A percentile compares a stretch with the other conserved stretches of the same genome.
Conservation (phyloP, 495 filamentous ascomycete species). For the Aspergillus taichungensis region DNA sequence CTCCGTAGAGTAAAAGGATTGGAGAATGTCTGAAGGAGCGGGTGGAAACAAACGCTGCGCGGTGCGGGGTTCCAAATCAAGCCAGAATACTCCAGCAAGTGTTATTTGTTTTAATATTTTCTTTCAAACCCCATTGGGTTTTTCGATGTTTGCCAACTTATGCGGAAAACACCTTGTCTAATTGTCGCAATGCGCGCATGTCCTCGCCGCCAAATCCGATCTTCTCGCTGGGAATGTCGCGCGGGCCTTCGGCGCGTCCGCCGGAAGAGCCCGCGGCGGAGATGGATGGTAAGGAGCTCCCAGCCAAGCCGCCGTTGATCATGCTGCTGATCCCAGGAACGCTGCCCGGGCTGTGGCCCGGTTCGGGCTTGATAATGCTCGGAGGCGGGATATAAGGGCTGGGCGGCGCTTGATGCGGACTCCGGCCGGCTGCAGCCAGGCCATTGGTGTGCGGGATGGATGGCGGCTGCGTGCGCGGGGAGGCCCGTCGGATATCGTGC, state of each 20-base stretch:
- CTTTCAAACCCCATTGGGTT: too few relatives aligned
- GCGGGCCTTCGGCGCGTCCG: constrained; percentile 38
- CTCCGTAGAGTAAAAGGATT: too few relatives aligned
- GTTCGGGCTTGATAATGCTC: constrained; percentile 10
- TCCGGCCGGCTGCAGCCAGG: constrained; percentile 9
- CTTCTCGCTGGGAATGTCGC: constrained; percentile 57
- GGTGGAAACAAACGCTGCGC: too few relatives aligned
- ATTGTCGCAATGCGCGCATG: constrained; percentile 52
- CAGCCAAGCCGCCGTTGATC: constrained; percentile 39
- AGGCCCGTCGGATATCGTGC: constrained; percentile 27
- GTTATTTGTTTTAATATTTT: too few relatives aligned
- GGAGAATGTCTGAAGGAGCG: too few relatives aligned
- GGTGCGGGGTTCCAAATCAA: too few relatives aligned
- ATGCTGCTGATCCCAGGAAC: constrained; percentile 46
- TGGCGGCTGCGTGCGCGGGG: constrained; percentile 27
- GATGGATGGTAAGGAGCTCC: constrained; percentile 34
- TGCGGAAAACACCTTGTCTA: constrained; percentile 46
- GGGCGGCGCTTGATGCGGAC: constrained; percentile 26
- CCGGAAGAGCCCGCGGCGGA: constrained; percentile 13
- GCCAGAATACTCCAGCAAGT: too few relatives aligned
- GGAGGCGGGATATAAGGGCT: constrained; percentile 21
- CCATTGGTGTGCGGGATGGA: constrained; percentile 21
- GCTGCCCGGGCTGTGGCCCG: constrained; percentile 17
- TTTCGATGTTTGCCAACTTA: constrained; percentile 10
- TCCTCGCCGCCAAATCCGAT: constrained; percentile 56